phyloP scores from a whole-genome alignment of 805 yeast genomes.

The Brettanomyces custersianus region DNA sequence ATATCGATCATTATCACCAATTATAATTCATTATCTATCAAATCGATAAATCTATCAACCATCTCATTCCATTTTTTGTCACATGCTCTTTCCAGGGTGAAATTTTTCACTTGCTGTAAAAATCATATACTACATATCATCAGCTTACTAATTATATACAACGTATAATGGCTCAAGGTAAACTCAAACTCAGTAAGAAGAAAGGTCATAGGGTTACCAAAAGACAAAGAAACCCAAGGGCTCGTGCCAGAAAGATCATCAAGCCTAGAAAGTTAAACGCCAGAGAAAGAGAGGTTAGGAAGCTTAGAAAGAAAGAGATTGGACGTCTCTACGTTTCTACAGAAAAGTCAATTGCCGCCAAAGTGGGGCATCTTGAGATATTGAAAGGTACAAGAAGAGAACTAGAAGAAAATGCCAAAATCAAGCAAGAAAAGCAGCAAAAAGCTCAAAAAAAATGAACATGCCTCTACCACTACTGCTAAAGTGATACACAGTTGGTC shows the following conservation, averaged over 20 bases:
- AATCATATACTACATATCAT: no score
- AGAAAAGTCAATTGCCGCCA: constrained; percentile 76
- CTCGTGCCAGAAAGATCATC: constrained; percentile 65
- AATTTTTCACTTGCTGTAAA: no score
- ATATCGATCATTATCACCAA: no score
- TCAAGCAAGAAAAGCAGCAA: constrained; percentile 47
- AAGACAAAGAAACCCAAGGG: constrained; percentile 53
- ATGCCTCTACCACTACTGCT: constrained; percentile 2
- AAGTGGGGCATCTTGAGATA: constrained; percentile 91
- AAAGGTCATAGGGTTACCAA: constrained; percentile 50
- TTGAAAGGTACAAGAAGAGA: constrained; percentile 86
- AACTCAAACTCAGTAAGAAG: constrained; percentile 44
- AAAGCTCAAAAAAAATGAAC: constrained; percentile 24
- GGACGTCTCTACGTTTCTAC: constrained; percentile 31
- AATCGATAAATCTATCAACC: no score
- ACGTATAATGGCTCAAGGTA: constrained; percentile 61
- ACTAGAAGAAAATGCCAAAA: constrained; percentile 44
- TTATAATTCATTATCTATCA: no score
- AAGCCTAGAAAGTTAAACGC: constrained; percentile 56
- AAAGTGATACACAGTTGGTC: constrained; percentile 12
- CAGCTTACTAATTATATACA: neutral
- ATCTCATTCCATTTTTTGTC: no score
- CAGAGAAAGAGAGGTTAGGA: constrained; percentile 36
- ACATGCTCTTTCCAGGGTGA: no score
- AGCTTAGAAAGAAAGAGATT: constrained; percentile 45